These are phyloP conservation scores for Cyclaneusma minus DNA, from an alignment of 2,329 filamentous ascomycete genomes.

Conservation along the genomic window DNA sequence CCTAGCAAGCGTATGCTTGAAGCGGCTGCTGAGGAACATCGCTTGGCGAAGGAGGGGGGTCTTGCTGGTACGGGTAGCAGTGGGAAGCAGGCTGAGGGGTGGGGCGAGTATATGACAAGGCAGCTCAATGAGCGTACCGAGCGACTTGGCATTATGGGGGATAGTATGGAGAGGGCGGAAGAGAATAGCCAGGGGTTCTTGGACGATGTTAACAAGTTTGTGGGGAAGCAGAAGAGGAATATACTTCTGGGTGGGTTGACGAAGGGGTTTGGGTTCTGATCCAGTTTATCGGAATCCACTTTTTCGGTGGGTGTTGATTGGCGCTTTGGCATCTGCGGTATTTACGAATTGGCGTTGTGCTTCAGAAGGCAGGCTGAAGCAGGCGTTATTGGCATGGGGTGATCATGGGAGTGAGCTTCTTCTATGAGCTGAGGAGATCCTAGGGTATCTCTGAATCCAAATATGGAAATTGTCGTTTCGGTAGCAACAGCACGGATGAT, in stretches of 20 bases:
- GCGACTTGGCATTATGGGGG: slow-evolving; percentile 66
- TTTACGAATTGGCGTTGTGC: too few relatives aligned
- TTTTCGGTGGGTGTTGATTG: too few relatives aligned
- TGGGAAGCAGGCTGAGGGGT: slow-evolving; percentile 37
- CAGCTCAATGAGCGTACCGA: slow-evolving; percentile 86
- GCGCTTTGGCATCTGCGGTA: too few relatives aligned
- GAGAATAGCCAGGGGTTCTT: slow-evolving; percentile 72
- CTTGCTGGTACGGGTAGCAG: slow-evolving; percentile 15
- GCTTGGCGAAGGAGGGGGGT: slow-evolving; percentile 30
- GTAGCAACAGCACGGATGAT: too few relatives aligned
- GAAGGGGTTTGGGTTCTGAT: slow-evolving; percentile 1
- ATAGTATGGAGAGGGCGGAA: slow-evolving; percentile 71
- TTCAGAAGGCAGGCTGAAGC: too few relatives aligned
- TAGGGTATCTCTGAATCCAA: too few relatives aligned
- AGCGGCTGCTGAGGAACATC: slow-evolving; percentile 61
- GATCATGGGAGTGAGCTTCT: too few relatives aligned
- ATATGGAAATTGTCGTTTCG: too few relatives aligned
- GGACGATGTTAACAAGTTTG: slow-evolving; percentile 75
- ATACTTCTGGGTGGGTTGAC: slow-evolving; percentile 49
- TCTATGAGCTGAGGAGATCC: too few relatives aligned
- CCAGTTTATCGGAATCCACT: too few relatives aligned
- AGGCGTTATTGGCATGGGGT: too few relatives aligned
- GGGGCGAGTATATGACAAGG: slow-evolving; percentile 68
- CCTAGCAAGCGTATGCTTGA: slow-evolving; percentile 78
- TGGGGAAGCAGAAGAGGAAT: slow-evolving; percentile 75